Evolutionary conservation across 2,329 filamentous ascomycete species (phyloP), one percentile per base, ranked within the genome.

Genomic region (Dothideomycetes sp.): DNA sequence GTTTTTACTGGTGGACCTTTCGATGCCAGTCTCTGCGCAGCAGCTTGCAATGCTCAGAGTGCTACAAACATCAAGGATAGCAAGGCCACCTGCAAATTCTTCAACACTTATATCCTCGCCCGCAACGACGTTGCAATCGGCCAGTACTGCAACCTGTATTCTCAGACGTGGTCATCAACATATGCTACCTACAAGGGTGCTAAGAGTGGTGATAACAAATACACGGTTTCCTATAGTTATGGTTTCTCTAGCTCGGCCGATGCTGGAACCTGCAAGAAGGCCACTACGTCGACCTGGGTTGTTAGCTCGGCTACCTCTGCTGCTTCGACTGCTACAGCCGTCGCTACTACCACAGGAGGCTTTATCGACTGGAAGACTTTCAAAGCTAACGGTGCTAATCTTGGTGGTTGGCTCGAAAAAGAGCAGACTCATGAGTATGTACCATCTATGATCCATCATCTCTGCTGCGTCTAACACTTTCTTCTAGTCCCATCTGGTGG

Each of bases 391-490:
- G 49, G 47, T 5, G 49, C 43, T 23, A 51, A 60, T 4, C 52
- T 62, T 12, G 57, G 57, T 19, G 54, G 54, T 27, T 62, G 58
- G 59, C 44, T 62, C 7, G 51, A 48, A n/a, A 51, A 58, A 43
- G 59, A 62, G 43, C 40, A 39, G 20, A 39, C 36, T 17, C 36
- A 39, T 29, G 36, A 39, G n/a, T n/a, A n/a, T n/a, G n/a, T n/a
- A n/a, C n/a, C n/a, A n/a, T n/a, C n/a, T n/a, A n/a, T n/a, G n/a
- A n/a, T n/a, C n/a, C n/a, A n/a, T n/a, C n/a, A n/a, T n/a, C n/a
- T n/a, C n/a, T n/a, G n/a, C n/a, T n/a, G n/a, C n/a, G n/a, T n/a
- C n/a, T n/a, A n/a, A n/a, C n/a, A n/a, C n/a, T n/a, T n/a, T n/a
- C n/a, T n/a, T n/a, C n/a, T n/a, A 19, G 59, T 34, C 49, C 55